A percentile compares a stretch with the other conserved stretches of the same genome.
Conservation (phyloP, 2,329 filamentous ascomycete species). For the Lachnellula hyalina region DNA sequence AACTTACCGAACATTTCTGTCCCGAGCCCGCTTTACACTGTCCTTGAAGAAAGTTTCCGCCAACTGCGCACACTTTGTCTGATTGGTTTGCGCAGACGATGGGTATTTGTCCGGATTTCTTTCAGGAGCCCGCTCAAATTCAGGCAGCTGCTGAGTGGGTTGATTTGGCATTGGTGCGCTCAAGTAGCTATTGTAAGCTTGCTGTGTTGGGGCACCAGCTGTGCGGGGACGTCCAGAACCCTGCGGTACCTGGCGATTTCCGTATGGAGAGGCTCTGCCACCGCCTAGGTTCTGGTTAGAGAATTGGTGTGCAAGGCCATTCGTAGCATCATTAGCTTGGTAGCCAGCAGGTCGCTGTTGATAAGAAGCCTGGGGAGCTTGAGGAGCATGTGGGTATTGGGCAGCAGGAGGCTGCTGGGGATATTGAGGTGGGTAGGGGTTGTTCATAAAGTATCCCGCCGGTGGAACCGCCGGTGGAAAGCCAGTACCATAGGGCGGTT, state of each 20-base stretch:
- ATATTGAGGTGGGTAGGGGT: conserved; percentile 43
- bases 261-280: conserved; percentile 65
- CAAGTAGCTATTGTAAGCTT: conserved; percentile 60
- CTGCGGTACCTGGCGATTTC: conserved; percentile 58
- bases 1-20: conserved; percentile 84
- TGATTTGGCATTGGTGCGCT: conserved; percentile 62
- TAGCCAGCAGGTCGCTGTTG: conserved; percentile 47
- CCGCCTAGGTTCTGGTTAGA: conserved; percentile 85
- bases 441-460: conserved; percentile 57
- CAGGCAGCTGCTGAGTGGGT: conserved; percentile 50
- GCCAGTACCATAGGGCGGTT: conserved; percentile 39
- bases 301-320: conserved; percentile 90
- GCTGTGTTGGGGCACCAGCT: conserved; percentile 63
- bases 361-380: conserved; percentile 44
- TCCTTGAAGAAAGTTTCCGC: conserved; percentile 97
- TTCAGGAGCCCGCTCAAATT: conserved; percentile 75
- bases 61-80: conserved; percentile 63
- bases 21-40: conserved; percentile 90
- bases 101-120: conserved; percentile 79
- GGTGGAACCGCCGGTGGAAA: conserved; percentile 36
- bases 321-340: conserved; percentile 73
- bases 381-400: conserved; percentile 52
- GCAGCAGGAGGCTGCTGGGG: conserved; percentile 35
- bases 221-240: conserved; percentile 72
- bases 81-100: conserved; percentile 59